Evolutionary conservation across 2,329 filamentous ascomycete species (phyloP), one percentile per base, ranked within the genome.

Genomic region (Diplodia corticola): DNA sequence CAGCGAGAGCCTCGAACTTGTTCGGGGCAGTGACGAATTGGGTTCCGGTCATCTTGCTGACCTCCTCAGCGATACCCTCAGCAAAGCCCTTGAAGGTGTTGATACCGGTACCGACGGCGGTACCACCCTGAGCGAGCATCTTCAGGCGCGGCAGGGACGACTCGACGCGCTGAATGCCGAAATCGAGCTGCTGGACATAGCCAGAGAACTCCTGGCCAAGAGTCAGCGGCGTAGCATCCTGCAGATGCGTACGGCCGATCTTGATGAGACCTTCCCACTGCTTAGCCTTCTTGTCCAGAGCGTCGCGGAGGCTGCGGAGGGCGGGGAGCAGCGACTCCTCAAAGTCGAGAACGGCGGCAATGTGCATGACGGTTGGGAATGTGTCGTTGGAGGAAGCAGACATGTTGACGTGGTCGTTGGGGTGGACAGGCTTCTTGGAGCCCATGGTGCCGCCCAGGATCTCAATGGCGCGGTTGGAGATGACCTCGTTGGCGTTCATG

Each of bases 401-500:
- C 88, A 96, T 96, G 88, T 99, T 99, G 81, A 99, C 95, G 80
- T 99, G 95, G 84, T 99, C 95, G 82, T 98, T 99, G 75, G 95
- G 95, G 83, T 99, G 95, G 70, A 99, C 95, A 30, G 95, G 95
- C 85, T 96, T 97, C 89, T 98, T 98, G 87, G 85, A 89, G 73
- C 95, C 95, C 91, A 93, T 97, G 71, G 86, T 86, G 74, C 95
- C 95, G 73, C 95, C 95, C 64, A 98, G 86, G 70, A 98, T 96
- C 85, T 98, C 94, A 80, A 98, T 98, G 71, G 95, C 95, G 71
- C 95, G 92, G 87, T 98, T 99, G 71, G 94, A 97, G 81, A 99
- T 98, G 81, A 99, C 95, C 81, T 99, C 95, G 84, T 99, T 99
- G 78, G 94, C 93, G 84, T 99, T 99, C 95, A 98, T 98, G 88